These are phyloP conservation scores for Suillus alpinus DNA, from an alignment of 768 basidiomycete genomes.

Conservation along the genomic window DNA sequence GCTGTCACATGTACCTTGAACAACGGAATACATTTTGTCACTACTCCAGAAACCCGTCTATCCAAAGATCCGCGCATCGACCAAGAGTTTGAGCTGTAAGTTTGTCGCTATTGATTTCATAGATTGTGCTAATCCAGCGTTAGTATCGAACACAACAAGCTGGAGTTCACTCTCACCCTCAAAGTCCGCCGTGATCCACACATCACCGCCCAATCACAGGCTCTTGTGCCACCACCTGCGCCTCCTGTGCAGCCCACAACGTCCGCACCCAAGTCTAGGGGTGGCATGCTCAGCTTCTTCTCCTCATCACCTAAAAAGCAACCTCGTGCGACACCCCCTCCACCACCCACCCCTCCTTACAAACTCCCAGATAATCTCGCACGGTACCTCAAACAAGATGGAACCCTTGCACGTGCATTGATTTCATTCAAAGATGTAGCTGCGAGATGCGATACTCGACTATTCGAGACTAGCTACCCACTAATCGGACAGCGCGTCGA, in stretches of 20 bases:
- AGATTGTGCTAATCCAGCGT: background rate
- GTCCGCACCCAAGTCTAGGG: slow-evolving; percentile 53
- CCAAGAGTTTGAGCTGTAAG: slow-evolving; percentile 90
- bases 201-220: slow-evolving; percentile 74
- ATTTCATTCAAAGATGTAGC: slow-evolving; percentile 89
- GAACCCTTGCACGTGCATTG: slow-evolving; percentile 85
- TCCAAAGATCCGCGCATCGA: slow-evolving; percentile 62
- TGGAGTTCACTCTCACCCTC: slow-evolving; percentile 90
- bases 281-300: slow-evolving; percentile 75
- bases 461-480: slow-evolving; percentile 82
- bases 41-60: slow-evolving; percentile 76
- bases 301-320: slow-evolving; percentile 73
- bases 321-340: slow-evolving; percentile 41
- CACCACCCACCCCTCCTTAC: slow-evolving; percentile 34
- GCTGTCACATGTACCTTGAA: slow-evolving; percentile 84
- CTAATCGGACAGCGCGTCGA: slow-evolving; percentile 75
- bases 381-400: slow-evolving; percentile 78
- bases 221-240: slow-evolving; percentile 49
- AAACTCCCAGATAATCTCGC: slow-evolving; percentile 73
- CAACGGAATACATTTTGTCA: slow-evolving; percentile 95
- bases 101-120: slow-evolving; percentile 8
- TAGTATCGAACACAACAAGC: slow-evolving; percentile 90
- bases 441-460: slow-evolving; percentile 73
- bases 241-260: slow-evolving; percentile 39
- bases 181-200: slow-evolving; percentile 87